These are phyloP conservation scores for Drechslerella stenobrocha DNA, from an alignment of 2,329 filamentous ascomycete genomes.

Conservation along the genomic window DNA sequence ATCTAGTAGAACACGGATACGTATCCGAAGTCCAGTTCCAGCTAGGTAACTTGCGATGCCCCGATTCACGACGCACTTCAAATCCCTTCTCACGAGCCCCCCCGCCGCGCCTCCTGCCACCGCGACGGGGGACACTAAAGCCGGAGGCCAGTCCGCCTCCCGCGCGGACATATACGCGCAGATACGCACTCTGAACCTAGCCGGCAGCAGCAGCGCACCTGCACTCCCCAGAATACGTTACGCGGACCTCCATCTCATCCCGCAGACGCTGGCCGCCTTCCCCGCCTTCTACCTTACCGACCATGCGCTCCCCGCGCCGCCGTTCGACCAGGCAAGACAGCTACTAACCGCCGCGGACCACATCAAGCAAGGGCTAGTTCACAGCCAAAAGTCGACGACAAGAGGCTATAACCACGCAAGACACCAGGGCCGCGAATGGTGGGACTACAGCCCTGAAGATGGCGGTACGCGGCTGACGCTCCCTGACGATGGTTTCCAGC, in stretches of 20 bases:
- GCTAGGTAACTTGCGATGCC: too few relatives aligned
- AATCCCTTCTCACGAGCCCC: background rate
- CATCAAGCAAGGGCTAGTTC: slow-evolving; percentile 7
- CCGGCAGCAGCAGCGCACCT: background rate
- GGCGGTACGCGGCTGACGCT: background rate
- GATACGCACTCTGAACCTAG: background rate
- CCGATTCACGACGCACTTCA: background rate
- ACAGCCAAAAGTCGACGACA: slow-evolving; percentile 15
- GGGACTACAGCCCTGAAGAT: slow-evolving; percentile 31
- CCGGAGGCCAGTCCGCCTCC: too few relatives aligned
- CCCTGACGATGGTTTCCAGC: slow-evolving; percentile 11
- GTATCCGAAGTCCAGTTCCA: too few relatives aligned
- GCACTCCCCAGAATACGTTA: slow-evolving; percentile 18
- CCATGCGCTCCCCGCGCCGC: slow-evolving; percentile 6
- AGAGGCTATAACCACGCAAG: slow-evolving; percentile 23
- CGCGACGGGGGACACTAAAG: too few relatives aligned
- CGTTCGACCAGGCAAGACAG: slow-evolving; percentile 13
- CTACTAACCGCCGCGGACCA: slow-evolving; percentile 6
- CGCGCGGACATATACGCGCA: too few relatives aligned
- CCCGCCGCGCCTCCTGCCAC: too few relatives aligned
- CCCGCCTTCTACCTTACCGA: slow-evolving; percentile 24
- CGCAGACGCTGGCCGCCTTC: slow-evolving; percentile 9
- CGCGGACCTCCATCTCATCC: slow-evolving; percentile 16
- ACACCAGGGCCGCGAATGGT: slow-evolving; percentile 31
- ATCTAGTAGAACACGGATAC: too few relatives aligned